Evolutionary conservation across 164 flowering plant genomes (phyloP).

Genomic region (Vitis rupestris): DNA sequence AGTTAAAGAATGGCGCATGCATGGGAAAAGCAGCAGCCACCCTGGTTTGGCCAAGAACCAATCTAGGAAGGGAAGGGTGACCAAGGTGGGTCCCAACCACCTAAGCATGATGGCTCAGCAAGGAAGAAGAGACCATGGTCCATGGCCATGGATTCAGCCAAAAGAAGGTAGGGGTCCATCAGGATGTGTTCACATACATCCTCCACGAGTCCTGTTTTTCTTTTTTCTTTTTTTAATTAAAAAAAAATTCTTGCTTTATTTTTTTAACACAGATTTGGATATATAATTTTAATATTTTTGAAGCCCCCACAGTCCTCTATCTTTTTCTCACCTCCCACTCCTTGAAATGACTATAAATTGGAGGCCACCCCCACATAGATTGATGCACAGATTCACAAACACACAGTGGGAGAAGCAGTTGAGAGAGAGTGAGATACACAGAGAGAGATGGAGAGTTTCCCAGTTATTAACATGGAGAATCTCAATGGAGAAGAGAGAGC

Average conservation of each 20-base stretch:
- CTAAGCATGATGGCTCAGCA: constrained; percentile 3
- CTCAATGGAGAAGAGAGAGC: constrained; percentile 62
- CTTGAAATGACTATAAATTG: constrained; percentile 19
- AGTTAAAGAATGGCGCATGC: background rate
- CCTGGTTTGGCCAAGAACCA: background rate
- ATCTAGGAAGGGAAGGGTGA: too few species aligned
- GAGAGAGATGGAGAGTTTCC: constrained; percentile 53
- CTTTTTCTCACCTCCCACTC: background rate
- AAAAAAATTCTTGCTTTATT: too few species aligned
- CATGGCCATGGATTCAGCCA: constrained; percentile 7
- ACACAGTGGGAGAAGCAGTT: background rate
- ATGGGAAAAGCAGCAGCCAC: background rate
- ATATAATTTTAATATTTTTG: background rate
- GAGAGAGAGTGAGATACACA: constrained; percentile 14
- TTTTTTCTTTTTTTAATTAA: background rate
- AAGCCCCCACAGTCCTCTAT: background rate
- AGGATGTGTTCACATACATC: constrained; percentile 16
- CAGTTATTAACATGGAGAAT: constrained; percentile 66
- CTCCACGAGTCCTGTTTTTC: constrained; percentile 18
- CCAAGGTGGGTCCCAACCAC: background rate
- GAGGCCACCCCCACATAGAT: background rate
- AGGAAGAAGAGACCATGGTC: background rate
- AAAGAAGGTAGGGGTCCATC: constrained; percentile 23
- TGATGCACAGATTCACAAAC: background rate
- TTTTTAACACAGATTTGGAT: too few species aligned